Percentiles rank a stretch among this genome's conserved stretches.
Conservation (phyloP, 441 rosid species). For the Pelargonium australe region DNA sequence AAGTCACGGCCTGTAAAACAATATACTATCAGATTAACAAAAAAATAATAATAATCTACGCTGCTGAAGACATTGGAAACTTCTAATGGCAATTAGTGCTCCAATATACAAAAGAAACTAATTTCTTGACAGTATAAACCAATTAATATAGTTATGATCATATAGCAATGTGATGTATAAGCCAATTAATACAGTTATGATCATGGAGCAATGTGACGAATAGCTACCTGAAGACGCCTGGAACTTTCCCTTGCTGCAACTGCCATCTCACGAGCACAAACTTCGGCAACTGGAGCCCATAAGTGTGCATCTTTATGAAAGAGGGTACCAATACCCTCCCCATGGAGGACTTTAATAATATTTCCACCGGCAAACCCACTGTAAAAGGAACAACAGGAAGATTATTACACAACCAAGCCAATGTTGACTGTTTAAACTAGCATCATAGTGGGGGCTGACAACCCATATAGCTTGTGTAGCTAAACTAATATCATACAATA, state of each 20-base stretch:
- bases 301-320: conserved; percentile 80
- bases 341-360: conserved; percentile 70
- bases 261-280: conserved; percentile 78
- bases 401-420: conserved; percentile 3
- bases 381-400: conserved; percentile 22
- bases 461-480: neutral
- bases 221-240: conserved; percentile 79
- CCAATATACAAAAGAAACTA: conserved; percentile 10
- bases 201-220: conserved; percentile 12
- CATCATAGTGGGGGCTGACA: neutral
- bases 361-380: conserved; percentile 84
- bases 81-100: neutral
- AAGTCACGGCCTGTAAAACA: conserved; percentile 68
- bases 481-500: conserved; percentile 1
- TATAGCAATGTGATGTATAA: neutral
- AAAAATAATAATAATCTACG: neutral
- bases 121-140: neutral
- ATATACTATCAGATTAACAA: conserved; percentile 17
- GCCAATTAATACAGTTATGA: conserved; percentile 14
- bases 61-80: neutral
- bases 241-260: conserved; percentile 96
- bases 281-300: conserved; percentile 51
- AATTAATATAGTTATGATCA: neutral
- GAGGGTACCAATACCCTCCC: conserved; percentile 83
- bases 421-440: neutral